Base-by-base conservation (phyloP, 495 filamentous ascomycete genomes). In the Glutinoglossum americanum region DNA sequence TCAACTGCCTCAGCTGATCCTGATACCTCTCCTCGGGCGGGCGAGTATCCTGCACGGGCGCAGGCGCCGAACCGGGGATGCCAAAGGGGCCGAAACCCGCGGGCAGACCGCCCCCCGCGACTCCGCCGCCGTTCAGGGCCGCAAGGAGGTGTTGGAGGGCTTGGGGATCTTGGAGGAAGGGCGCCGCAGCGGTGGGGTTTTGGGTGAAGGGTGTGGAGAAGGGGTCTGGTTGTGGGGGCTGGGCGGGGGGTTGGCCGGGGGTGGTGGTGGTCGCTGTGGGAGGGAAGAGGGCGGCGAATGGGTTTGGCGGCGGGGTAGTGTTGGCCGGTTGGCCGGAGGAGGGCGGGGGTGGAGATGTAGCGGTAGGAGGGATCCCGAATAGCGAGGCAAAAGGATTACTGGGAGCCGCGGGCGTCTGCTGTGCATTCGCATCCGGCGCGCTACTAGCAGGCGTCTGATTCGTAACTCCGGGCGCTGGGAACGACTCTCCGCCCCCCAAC, bases 1-100 rank as follows among this genome's bases (percentile, higher is more conserved):
- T 97, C 61, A 99, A 71, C 66, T 96, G 90, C 51, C 87, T 75
- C 51, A 99, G 72, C 66, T 99, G 93, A 15, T 84, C 80, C 7
- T 83, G 88, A 61, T 94, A 99, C 61, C 85, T 74, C 65, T 96
- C 93, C 74, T 97, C 93, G 0, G 90, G 92, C 19, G 92, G 88
- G 59, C 89, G 76, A 64, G 75, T 90, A 67, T 97, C 93, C 5
- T n/a, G n/a, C n/a, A n/a, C n/a, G n/a, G n/a, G n/a, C n/a, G 72
- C 64, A 7, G 85, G 80, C 19, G 72, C 26, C 17, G 47, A 6
- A 47, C 44, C 44, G 13, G 21, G 44, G 4, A 23, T n/a, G n/a
- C n/a, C n/a, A n/a, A 35, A 35, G 5, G 32, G 37, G 13, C 15
- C 15, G 5, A 41, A 15, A 11, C 37, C 37, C 37, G 37, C 37